phyloP scores from a whole-genome alignment of 495 filamentous ascomycete genomes.

The Aspergillus affinis region DNA sequence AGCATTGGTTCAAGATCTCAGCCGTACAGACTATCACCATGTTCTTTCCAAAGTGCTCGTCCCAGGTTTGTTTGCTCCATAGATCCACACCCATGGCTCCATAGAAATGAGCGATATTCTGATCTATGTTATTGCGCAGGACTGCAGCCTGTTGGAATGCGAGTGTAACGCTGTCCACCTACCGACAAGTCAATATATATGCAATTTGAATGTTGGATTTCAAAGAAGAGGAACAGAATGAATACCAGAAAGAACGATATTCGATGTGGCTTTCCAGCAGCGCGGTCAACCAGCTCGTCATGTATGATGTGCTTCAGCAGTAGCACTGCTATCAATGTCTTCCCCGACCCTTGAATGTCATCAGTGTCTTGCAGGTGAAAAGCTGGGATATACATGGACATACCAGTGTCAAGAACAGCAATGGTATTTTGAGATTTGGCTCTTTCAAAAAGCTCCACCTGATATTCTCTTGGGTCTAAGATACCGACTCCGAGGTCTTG shows the following conservation, averaged over 20 bases:
- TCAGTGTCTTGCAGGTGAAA: slow-evolving; percentile 5
- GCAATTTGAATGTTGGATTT: slow-evolving; percentile 24
- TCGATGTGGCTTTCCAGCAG: slow-evolving; percentile 55
- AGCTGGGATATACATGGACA: not conserved
- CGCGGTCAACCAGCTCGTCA: slow-evolving; percentile 72
- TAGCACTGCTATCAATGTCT: slow-evolving; percentile 91
- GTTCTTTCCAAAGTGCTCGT: slow-evolving; percentile 62
- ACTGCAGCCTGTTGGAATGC: slow-evolving; percentile 90
- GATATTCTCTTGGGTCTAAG: slow-evolving; percentile 81
- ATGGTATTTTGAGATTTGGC: slow-evolving; percentile 88
- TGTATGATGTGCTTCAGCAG: slow-evolving; percentile 77
- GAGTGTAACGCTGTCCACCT: slow-evolving; percentile 85
- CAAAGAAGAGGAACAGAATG: not conserved
- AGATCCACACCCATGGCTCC: slow-evolving; percentile 70
- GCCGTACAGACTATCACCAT: slow-evolving; percentile 95
- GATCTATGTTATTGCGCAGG: slow-evolving; percentile 78
- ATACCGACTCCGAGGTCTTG: slow-evolving; percentile 46
- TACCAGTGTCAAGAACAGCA: slow-evolving; percentile 92
- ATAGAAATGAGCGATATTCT: slow-evolving; percentile 74
- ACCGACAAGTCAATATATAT: slow-evolving; percentile 11
- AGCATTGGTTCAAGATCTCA: slow-evolving; percentile 74
- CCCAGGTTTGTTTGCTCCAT: slow-evolving; percentile 69
- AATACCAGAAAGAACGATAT: slow-evolving; percentile 78
- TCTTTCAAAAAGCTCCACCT: slow-evolving; percentile 86
- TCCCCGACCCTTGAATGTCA: slow-evolving; percentile 71